Percentiles rank a stretch among this genome's conserved stretches.
Conservation (phyloP, 2,329 filamentous ascomycete genomes). For the Drechslera avenae region DNA sequence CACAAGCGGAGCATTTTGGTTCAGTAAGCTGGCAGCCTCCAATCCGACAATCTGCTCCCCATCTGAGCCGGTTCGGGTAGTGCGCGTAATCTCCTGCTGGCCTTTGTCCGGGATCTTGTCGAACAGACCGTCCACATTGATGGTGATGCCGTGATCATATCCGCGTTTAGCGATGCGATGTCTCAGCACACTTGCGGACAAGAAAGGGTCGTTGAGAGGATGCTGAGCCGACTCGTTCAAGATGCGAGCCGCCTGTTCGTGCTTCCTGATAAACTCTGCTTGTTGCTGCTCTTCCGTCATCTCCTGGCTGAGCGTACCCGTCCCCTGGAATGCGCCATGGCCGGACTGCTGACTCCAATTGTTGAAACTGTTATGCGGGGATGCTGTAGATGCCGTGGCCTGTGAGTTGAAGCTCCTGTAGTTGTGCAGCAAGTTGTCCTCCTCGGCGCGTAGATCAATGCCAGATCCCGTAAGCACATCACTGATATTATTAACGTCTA, state of each 20-base stretch:
- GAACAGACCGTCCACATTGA: constrained; percentile 63
- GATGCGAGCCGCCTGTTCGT: constrained; percentile 67
- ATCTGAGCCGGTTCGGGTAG: constrained; percentile 62
- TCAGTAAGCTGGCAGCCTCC: constrained; percentile 66
- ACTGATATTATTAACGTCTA: constrained; percentile 72
- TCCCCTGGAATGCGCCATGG: constrained; percentile 48
- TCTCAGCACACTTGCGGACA: constrained; percentile 65
- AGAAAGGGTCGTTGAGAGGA: constrained; percentile 75
- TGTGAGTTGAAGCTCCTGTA: constrained; percentile 59
- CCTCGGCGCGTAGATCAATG: constrained; percentile 85
- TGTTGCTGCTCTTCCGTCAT: constrained; percentile 69
- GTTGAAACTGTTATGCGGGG: constrained; percentile 55
- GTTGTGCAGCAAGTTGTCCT: constrained; percentile 75
- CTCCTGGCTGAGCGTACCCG: constrained; percentile 56
- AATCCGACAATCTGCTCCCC: constrained; percentile 64
- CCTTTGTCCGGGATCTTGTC: constrained; percentile 46
- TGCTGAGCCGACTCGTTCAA: constrained; percentile 66
- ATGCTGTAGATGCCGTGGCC: constrained; percentile 39
- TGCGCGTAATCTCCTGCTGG: constrained; percentile 37
- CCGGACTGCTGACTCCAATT: constrained; percentile 49
- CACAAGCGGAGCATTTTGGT: constrained; percentile 71
- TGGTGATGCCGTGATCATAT: constrained; percentile 62
- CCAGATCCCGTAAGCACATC: constrained; percentile 85
- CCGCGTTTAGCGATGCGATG: constrained; percentile 63
- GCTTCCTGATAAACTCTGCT: constrained; percentile 68